Base-by-base conservation (phyloP, 2,329 filamentous ascomycete species). In the Aciculosporium take region DNA sequence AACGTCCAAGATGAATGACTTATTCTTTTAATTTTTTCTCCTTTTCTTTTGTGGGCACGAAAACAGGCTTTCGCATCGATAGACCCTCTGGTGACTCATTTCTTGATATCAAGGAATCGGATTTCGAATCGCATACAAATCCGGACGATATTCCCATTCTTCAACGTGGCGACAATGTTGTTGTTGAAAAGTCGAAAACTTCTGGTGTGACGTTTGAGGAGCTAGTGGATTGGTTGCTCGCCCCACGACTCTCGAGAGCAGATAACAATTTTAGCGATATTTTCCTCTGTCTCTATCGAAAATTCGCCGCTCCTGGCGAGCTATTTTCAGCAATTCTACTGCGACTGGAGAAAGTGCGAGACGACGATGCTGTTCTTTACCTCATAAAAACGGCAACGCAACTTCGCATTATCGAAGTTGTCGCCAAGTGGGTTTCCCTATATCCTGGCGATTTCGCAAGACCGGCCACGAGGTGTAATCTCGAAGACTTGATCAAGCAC, bases 401-500 rank as follows among this genome's bases (percentile, higher is more conserved):
- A 56, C 70, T 94, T 41, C 78, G 88, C 39, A 83, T 89, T 46
- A 79, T 94, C 30, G 80, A 84, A 49, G 78, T 91, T 6, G 67
- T 96, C 44, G 84, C 86, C 5, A 84, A 84, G 57, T 98, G 91
- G 91, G 81, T 94, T 1, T 79, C 81, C 13, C 68, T 80, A 33
- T 96, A 96, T 59, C 88, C 91, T 0, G 89, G 87, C 13, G 91
- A 98, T 59, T 94, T 96, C 66, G 87, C 87, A 1, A 79, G 82
- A 46, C 73, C 81, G 2, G 72, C 72, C 18, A 93, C 86, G 2
- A 77, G 79, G 49, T 76, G 73, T 48, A 76, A 74, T 25, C 66
- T 95, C 30, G 75, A 81, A 38, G 77, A 78, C 20, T 91, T 98
- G 53, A 80, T 94, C 28, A 63, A 67, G 15, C 73, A 79, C 31